These are phyloP conservation scores for Xylariales sp. DNA, from an alignment of 2,329 filamentous ascomycete species.

Conservation along the genomic window DNA sequence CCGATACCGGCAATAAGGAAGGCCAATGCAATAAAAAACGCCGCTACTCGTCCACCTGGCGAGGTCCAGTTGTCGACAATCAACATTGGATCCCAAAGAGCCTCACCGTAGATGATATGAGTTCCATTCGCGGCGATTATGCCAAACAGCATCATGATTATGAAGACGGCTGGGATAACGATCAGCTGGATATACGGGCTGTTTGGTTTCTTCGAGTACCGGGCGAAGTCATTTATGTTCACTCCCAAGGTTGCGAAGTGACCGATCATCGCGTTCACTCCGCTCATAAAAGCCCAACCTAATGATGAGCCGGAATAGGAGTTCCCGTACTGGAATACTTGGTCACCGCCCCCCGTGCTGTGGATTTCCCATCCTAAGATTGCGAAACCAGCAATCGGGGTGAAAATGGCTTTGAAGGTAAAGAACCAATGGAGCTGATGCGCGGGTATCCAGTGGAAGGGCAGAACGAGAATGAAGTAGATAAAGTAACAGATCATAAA, in stretches of 20 bases:
- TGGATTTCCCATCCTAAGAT: constrained; percentile 13
- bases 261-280: constrained; percentile 22
- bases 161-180: constrained; percentile 19
- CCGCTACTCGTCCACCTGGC: constrained; percentile 12
- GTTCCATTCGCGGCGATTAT: constrained; percentile 21
- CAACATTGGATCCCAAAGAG: constrained; percentile 12
- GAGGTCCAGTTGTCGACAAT: constrained; percentile 13
- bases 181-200: constrained; percentile 21
- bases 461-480: constrained; percentile 10
- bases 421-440: constrained; percentile 15
- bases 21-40: constrained; percentile 13
- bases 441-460: constrained; percentile 13
- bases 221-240: constrained; percentile 16
- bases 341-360: constrained; percentile 18
- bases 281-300: constrained; percentile 25
- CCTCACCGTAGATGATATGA: constrained; percentile 9
- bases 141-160: constrained; percentile 21
- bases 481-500: constrained; percentile 13
- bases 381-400: constrained; percentile 11
- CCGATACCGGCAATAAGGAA: constrained; percentile 13
- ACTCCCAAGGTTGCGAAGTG: constrained; percentile 16
- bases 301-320: constrained; percentile 17
- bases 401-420: constrained; percentile 12
- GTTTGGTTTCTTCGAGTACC: constrained; percentile 11
- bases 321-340: constrained; percentile 17